Conservation (phyloP, 495 filamentous ascomycete genomes). For the Xylaria palmicola region DNA sequence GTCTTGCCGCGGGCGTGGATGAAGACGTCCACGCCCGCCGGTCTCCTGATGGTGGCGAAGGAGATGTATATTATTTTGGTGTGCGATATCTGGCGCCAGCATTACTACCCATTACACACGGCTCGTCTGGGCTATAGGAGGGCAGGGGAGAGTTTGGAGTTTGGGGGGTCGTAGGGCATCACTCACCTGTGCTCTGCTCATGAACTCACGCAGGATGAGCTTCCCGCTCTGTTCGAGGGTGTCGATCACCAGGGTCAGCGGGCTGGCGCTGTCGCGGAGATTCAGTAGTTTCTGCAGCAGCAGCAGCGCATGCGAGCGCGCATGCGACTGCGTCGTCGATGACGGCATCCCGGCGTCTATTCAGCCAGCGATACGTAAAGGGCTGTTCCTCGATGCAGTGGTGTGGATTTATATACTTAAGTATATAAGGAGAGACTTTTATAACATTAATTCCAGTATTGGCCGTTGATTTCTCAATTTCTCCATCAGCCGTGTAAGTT, state of each 20-base stretch:
- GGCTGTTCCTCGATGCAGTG: too few species aligned
- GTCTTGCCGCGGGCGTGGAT: conserved; percentile 61
- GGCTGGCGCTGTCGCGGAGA: conserved; percentile 74
- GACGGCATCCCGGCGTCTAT: conserved; percentile 41
- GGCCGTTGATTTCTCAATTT: too few species aligned
- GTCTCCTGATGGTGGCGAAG: conserved; percentile 65
- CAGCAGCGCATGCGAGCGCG: conserved; percentile 81
- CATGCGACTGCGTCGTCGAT: conserved; percentile 59
- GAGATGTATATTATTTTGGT: conserved; percentile 70
- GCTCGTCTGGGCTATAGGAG: neutral
- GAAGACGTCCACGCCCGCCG: conserved; percentile 58
- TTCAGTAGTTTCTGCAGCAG: conserved; percentile 81
- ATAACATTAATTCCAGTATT: too few species aligned
- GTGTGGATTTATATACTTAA: too few species aligned
- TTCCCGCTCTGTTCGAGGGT: conserved; percentile 77
- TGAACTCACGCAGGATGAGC: conserved; percentile 71
- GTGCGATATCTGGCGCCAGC: conserved; percentile 40
- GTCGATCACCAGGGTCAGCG: conserved; percentile 83
- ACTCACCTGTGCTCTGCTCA: conserved; percentile 69
- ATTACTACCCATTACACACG: conserved; percentile 16
- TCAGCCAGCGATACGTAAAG: too few species aligned
- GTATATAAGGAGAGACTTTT: too few species aligned
- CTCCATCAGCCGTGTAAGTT: too few species aligned
- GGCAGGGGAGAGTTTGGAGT: too few species aligned
- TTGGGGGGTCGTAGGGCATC: neutral